Evolutionary conservation across 768 basidiomycete genomes (phyloP).

Genomic region (Trametes cingulata): DNA sequence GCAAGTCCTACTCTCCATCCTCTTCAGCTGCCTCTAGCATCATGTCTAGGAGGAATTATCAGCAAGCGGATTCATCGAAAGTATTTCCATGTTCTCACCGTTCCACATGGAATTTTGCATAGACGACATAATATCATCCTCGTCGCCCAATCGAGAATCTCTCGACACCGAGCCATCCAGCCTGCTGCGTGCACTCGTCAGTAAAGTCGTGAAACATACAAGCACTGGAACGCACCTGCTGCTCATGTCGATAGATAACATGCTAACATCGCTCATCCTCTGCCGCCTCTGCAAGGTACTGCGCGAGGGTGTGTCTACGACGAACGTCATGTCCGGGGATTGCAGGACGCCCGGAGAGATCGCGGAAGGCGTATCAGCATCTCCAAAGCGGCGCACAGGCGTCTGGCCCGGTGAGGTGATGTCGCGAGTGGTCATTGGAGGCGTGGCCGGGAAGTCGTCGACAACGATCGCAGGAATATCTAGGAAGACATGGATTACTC

Average conservation of each 20-base stretch:
- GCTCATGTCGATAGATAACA: constrained; percentile 53
- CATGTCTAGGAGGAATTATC: constrained; percentile 31
- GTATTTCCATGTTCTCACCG: constrained; percentile 43
- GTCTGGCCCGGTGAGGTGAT: constrained; percentile 45
- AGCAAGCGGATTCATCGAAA: background rate
- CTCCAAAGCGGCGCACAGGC: constrained; percentile 23
- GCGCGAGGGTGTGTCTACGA: constrained; percentile 42
- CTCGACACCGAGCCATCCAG: constrained; percentile 30
- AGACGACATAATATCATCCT: constrained; percentile 52
- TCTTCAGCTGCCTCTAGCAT: constrained; percentile 51
- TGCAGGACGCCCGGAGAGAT: constrained; percentile 33
- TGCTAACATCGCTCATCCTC: constrained; percentile 59
- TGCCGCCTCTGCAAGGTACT: constrained; percentile 58
- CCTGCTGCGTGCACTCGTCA: constrained; percentile 8
- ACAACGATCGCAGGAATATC: constrained; percentile 76
- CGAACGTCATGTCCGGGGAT: constrained; percentile 49
- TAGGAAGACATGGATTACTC: constrained; percentile 25
- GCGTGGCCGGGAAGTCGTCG: constrained; percentile 54
- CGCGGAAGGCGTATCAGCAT: constrained; percentile 39
- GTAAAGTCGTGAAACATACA: background rate
- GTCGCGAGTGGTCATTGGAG: constrained; percentile 50
- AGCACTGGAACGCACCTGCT: constrained; percentile 40
- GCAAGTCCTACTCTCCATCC: constrained; percentile 28
- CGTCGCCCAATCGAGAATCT: constrained; percentile 26
- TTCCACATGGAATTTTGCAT: constrained; percentile 74